Evolutionary conservation across 352 stramenopile species (phyloP).

Genomic region (Thalassiosira allenii): DNA sequence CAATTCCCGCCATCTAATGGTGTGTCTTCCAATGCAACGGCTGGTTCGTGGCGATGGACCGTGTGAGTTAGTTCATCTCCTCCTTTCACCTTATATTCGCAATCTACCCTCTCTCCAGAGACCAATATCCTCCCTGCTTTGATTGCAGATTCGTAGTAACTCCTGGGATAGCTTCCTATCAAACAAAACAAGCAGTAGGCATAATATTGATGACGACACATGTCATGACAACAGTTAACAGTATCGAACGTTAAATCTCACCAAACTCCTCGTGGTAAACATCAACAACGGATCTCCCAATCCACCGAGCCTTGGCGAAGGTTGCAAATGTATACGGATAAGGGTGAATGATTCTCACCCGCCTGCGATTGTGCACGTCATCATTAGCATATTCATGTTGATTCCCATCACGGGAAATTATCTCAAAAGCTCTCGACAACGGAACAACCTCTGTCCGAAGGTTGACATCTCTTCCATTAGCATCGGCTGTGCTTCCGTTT

Average conservation of each 20-base stretch:
- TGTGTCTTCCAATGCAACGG: slow-evolving; percentile 89
- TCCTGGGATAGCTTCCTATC: slow-evolving; percentile 71
- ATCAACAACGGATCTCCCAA: slow-evolving; percentile 90
- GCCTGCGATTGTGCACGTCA: slow-evolving; percentile 16
- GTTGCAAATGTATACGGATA: slow-evolving; percentile 97
- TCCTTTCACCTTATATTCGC: slow-evolving; percentile 90
- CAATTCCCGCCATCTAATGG: slow-evolving; percentile 49
- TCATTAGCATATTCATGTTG: background rate
- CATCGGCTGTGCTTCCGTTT: slow-evolving; percentile 1
- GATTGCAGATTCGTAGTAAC: slow-evolving; percentile 92
- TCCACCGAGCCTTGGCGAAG: slow-evolving; percentile 95
- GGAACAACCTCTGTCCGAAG: slow-evolving; percentile 43
- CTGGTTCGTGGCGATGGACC: slow-evolving; percentile 96
- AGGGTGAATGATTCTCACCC: slow-evolving; percentile 81
- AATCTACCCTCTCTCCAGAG: slow-evolving; percentile 88
- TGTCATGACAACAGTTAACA: background rate
- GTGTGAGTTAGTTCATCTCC: slow-evolving; percentile 94
- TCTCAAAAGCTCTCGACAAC: slow-evolving; percentile 34
- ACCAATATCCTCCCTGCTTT: slow-evolving; percentile 93
- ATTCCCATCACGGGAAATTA: slow-evolving; percentile 30
- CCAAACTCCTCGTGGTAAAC: slow-evolving; percentile 88
- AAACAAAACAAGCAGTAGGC: background rate
- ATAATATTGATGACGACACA: background rate
- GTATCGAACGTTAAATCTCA: no score
- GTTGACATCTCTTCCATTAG: background rate